Percentiles rank a stretch among this genome's conserved stretches.
These are phyloP conservation scores for Punica granatum DNA, from an alignment of 345 rosid genomes.

Conservation along the genomic window DNA sequence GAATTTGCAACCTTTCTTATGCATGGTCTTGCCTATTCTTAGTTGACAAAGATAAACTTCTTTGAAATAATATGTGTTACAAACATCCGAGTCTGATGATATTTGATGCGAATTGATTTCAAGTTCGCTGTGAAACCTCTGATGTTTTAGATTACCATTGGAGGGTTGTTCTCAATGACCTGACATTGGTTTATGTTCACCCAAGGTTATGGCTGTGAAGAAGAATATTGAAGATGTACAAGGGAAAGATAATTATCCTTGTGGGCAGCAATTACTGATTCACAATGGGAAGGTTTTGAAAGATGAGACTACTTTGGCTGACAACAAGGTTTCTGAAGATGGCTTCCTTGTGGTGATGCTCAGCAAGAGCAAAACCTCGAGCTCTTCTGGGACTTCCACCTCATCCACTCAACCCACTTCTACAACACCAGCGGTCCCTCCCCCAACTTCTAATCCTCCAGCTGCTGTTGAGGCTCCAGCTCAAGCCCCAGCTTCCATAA, in stretches of 20 bases:
- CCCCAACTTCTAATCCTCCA: constrained; percentile 30
- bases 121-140: not conserved
- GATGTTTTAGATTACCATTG: not conserved
- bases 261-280: constrained; percentile 87
- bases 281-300: constrained; percentile 97
- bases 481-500: constrained; percentile 42
- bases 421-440: constrained; percentile 33
- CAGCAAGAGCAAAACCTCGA: constrained; percentile 47
- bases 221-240: constrained; percentile 91
- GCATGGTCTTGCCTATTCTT: not conserved
- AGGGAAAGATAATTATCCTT: constrained; percentile 94
- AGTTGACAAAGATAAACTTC: not conserved
- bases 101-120: not conserved
- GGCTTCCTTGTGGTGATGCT: constrained; percentile 99
- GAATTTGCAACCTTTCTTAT: not conserved
- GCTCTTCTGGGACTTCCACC: constrained; percentile 43
- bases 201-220: constrained; percentile 91
- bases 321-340: constrained; percentile 81
- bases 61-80: not conserved
- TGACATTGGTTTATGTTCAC: not conserved
- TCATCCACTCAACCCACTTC: constrained; percentile 67
- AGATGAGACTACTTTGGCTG: constrained; percentile 82
- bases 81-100: not conserved
- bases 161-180: not conserved
- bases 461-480: constrained; percentile 39